Evolutionary conservation across 306 rosid species (phyloP), one percentile per base, ranked within the genome.

Genomic region (Prinsepia uniflora): DNA sequence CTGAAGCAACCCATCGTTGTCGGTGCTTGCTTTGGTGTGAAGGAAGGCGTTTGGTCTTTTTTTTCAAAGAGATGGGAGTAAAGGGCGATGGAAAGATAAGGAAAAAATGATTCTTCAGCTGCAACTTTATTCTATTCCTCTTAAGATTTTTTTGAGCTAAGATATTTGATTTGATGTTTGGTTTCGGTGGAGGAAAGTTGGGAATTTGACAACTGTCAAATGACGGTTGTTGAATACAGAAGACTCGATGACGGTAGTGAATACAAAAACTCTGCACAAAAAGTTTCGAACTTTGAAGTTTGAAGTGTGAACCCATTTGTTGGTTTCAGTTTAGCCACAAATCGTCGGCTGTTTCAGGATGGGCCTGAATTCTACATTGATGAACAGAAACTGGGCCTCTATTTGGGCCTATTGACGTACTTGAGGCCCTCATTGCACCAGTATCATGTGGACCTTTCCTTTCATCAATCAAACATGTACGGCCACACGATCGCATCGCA

Each of bases 1-100:
- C 85, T 64, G 79, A 85, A 90, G 75, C 97, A 87, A 2, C 88
- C 86, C 96, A 89, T 90, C 57, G 66, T 8, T 84, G 81, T 13
- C 61, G 60, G 64, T 10, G 43, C 55, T 72, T 72, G 70, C 46
- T 7, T 68, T 40, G 47, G 15, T 61, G 14, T 0, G 65, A 49
- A 66, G 75, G 66, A 43, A 72, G 64, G 46, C 61, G 19, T 66
- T 40, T 58, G 9, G 6, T 61, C 12, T 8, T 15, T 36, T 20
- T 56, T 14, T 56, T 48, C 14, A 43, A 61, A 45, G 49, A 53
- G 59, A 55, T 20, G 24, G 70, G 68, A 70, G 55, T 50, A 57
- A 41, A 48, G 8, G 11, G 49, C 69, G 40, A 43, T 7, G 53
- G 8, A 80, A 81, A 74, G 80, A 46, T 41, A 18, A 13, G 47